phyloP scores from a whole-genome alignment of 306 rosid genomes.

The Prunus kanzakura region DNA sequence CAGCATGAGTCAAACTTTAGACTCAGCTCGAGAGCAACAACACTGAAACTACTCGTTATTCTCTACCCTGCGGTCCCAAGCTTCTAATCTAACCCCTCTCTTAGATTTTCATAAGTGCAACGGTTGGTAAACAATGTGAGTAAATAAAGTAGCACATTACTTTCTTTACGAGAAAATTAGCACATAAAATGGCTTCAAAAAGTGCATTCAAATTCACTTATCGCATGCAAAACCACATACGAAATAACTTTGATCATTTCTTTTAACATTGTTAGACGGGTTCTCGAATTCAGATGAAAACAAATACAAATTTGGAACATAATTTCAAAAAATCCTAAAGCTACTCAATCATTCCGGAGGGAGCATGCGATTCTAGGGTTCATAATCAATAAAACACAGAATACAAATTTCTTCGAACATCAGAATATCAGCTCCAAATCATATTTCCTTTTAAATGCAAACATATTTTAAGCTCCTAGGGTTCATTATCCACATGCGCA shows the following conservation, averaged over 20 bases:
- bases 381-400: background rate
- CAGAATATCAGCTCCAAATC: background rate
- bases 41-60: background rate
- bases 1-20: background rate
- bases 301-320: background rate
- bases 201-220: background rate
- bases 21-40: background rate
- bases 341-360: background rate
- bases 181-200: background rate
- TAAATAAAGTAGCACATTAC: background rate
- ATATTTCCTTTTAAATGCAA: background rate
- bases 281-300: background rate
- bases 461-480: background rate
- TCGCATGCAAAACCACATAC: background rate
- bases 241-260: background rate
- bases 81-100: background rate
- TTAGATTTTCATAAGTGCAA: background rate
- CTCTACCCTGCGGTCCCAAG: background rate
- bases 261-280: background rate
- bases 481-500: conserved; percentile 2
- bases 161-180: no score
- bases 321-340: background rate
- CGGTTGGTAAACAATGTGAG: background rate
- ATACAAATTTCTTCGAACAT: background rate
- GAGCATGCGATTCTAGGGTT: background rate